Base-by-base conservation (phyloP, 129 eudicot species). In the Helianthus tuberosus region DNA sequence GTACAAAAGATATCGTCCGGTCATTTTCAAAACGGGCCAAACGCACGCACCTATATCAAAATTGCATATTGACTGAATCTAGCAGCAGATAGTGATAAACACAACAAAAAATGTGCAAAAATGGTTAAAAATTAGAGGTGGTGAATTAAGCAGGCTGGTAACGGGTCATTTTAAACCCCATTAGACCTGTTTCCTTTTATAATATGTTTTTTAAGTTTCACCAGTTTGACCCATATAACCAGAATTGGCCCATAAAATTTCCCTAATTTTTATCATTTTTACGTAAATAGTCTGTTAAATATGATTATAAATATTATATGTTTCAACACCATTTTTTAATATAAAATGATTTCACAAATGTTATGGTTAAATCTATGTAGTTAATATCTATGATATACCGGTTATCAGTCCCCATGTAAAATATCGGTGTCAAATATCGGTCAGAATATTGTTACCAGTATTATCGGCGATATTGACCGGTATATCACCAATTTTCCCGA, bases 21-120 rank as follows among this genome's bases (percentile, higher is more conserved):
- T 95, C 97, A 84, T 89, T 95, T 64, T 95, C 99, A 77, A 95
- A 95, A 23, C 99, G 93, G 3, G 99, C 93, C 86, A 95, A 79
- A 48, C 99, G 94, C 78, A 94, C 99, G 64, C 99, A 94, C 94
- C 99, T 94, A 61, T 27, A 69, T 41, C 72, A 72, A 35, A 66
- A 43, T 14, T 51, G 58, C 50, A 69, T 32, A 76, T 55, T 69
- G 76, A 38, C 50, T 29, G 47, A 16, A 59, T 50, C 64, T 50
- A 66, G 48, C 39, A 49, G 51, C 66, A 39, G 44, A 74, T 49
- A 8, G 6, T 55, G 38, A 15, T 49, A 14, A 62, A 75, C 44
- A 14, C 17, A 60, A 60, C 66, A 38, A 16, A 13, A n/a, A 36
- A 6, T 43, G 41, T 11, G 57, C 25, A n/a, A 14, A 55, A 39